Percentiles rank a stretch among this genome's conserved stretches.
phyloP scores from a whole-genome alignment of 2,329 filamentous ascomycete species.

The Colletotrichum agaves region DNA sequence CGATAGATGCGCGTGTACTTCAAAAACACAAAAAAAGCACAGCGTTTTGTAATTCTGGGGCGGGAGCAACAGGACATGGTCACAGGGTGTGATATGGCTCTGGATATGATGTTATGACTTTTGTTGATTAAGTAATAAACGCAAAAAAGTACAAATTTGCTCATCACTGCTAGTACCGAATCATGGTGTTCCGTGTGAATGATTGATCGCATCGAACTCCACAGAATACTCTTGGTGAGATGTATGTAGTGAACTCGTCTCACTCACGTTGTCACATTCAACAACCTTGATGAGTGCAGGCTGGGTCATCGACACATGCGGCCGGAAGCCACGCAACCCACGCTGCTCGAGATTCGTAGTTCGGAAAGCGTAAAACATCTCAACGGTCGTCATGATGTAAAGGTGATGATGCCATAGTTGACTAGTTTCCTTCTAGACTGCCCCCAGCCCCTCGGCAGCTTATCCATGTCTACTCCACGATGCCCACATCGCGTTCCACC shows the following conservation, averaged over 20 bases:
- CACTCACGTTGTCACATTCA: no score
- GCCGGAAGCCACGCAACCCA: neutral
- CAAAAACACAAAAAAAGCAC: neutral
- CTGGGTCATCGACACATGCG: no score
- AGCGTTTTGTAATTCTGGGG: neutral
- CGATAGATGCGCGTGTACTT: conserved; percentile 47
- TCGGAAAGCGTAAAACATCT: neutral
- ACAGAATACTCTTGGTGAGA: no score
- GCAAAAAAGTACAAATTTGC: conserved; percentile 7
- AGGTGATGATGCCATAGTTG: neutral
- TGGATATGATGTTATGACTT: conserved; percentile 33
- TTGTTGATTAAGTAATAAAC: conserved; percentile 1
- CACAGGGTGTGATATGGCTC: conserved; percentile 1
- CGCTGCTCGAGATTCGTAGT: neutral
- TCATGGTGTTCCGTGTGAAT: neutral
- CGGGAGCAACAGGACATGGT: conserved; percentile 20
- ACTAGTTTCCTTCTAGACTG: neutral
- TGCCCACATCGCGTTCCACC: conserved; percentile 1
- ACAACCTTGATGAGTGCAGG: neutral
- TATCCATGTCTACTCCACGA: neutral
- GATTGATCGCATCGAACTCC: no score
- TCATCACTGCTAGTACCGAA: neutral
- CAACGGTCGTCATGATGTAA: neutral
- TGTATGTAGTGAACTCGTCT: neutral
- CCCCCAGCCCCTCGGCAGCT: neutral